A percentile compares a stretch with the other conserved stretches of the same genome.
Conservation (phyloP, 139 green algal species). For the Coelastrella sp. region DNA sequence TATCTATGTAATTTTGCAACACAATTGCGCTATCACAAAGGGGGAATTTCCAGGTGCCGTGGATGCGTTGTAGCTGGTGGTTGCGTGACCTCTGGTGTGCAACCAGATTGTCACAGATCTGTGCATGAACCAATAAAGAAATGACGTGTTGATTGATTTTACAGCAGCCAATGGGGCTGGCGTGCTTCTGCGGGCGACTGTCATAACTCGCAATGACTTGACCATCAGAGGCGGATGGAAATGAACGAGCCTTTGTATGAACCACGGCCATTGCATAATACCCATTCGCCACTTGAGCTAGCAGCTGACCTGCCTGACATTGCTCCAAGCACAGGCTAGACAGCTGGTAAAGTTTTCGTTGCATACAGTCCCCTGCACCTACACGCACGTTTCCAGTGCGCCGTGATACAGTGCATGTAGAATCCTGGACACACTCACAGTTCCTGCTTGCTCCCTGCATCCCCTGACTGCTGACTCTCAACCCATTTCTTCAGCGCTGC, state of each 20-base stretch:
- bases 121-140: not conserved
- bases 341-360: not conserved
- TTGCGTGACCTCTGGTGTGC: not conserved
- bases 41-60: not conserved
- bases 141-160: not conserved
- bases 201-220: not conserved
- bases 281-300: not conserved
- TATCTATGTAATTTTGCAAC: not conserved
- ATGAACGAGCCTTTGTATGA: not conserved
- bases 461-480: not conserved
- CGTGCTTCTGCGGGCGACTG: not conserved
- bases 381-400: not conserved
- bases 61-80: not conserved
- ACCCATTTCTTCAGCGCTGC: conserved; percentile 51
- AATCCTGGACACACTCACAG: not conserved
- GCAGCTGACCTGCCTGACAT: too few species aligned
- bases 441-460: not conserved
- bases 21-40: too few species aligned
- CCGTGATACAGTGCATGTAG: not conserved
- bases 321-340: not conserved
- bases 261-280: not conserved
- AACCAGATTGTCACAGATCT: not conserved
- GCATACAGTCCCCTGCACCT: not conserved
- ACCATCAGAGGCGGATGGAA: not conserved
- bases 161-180: not conserved